These are phyloP conservation scores for Brassica incana DNA, from an alignment of 345 rosid genomes.

Conservation along the genomic window DNA sequence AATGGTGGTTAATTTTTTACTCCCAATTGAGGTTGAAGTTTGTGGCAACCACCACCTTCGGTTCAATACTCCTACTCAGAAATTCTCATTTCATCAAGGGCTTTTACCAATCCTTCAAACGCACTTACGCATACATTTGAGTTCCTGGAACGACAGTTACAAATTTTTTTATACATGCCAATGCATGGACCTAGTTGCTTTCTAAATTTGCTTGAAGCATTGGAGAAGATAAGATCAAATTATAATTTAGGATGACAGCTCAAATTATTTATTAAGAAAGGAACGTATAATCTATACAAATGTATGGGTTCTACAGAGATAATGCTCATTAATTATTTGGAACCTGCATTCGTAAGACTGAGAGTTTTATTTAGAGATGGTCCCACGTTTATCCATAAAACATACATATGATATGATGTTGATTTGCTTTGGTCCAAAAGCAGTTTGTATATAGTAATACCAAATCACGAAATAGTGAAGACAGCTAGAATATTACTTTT, in stretches of 20 bases:
- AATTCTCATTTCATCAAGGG: background rate
- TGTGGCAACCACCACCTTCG: background rate
- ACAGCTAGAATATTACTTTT: background rate
- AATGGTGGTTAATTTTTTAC: background rate
- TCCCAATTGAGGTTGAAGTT: background rate
- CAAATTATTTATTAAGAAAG: slow-evolving; percentile 3
- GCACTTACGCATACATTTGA: background rate
- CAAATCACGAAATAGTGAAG: background rate
- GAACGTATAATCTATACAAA: slow-evolving; percentile 15
- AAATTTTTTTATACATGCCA: background rate
- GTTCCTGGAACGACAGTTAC: background rate
- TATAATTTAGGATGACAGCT: background rate
- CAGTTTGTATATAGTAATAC: slow-evolving; percentile 6
- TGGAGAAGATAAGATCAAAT: background rate
- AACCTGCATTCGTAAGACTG: slow-evolving; percentile 16
- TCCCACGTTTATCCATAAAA: background rate
- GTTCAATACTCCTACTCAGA: background rate
- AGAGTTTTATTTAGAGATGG: background rate
- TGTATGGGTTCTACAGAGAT: slow-evolving; percentile 22
- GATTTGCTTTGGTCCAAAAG: slow-evolving; percentile 27
- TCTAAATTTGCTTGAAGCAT: background rate
- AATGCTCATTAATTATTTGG: slow-evolving; percentile 19
- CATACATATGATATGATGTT: background rate
- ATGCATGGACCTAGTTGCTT: background rate
- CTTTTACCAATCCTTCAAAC: no score